Base-by-base conservation (phyloP, 2,329 filamentous ascomycete species). In the Exophiala xenobiotica region DNA sequence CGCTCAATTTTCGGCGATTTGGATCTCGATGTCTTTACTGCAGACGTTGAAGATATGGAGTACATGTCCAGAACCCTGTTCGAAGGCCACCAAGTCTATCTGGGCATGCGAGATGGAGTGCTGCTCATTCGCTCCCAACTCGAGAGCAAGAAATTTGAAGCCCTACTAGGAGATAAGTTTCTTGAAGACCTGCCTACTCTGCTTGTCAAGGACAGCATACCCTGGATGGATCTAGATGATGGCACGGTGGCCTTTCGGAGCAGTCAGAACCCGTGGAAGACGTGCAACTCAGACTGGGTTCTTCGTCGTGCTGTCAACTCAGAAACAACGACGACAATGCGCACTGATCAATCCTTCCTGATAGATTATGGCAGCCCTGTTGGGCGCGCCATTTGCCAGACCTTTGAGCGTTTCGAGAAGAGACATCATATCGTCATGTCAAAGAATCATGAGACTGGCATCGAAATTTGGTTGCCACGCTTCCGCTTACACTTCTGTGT, bases 401-500 rank as follows among this genome's bases (percentile, higher is more conserved):
- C 74, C 1, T 51, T 79, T 0, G 14, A 24, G 2, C 62, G 68
- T 0, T 52, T 80, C 2, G 76, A 78, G 47, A 33, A 61, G 1
- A 18, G 19, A 0, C 3, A 43, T 0, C 60, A 70, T 22, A 67
- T 77, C 6, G 66, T 77, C 19, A 63, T 71, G 1, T 60, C 64
- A 0, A 53, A 65, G n/a, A 46, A 63, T 18, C 5, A 42, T 0
- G 46, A 52, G 2, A 47, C 43, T 0, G 50, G 18, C 1, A 31
- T 27, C 0, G 61, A 71, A 0, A 65, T 78, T 1, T 66, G 74
- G 1, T 51, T 83, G 0, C 77, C 78, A 0, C 67, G 74, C 2
- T 62, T 80, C 0, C 69, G 73, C 3, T 64, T 83, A 0, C 67
- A 69, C 0, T 85, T 84, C 51, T 61, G 52, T 6, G 46, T 79